phyloP scores from a whole-genome alignment of 2,329 filamentous ascomycete species.

The Colletotrichum sp. region DNA sequence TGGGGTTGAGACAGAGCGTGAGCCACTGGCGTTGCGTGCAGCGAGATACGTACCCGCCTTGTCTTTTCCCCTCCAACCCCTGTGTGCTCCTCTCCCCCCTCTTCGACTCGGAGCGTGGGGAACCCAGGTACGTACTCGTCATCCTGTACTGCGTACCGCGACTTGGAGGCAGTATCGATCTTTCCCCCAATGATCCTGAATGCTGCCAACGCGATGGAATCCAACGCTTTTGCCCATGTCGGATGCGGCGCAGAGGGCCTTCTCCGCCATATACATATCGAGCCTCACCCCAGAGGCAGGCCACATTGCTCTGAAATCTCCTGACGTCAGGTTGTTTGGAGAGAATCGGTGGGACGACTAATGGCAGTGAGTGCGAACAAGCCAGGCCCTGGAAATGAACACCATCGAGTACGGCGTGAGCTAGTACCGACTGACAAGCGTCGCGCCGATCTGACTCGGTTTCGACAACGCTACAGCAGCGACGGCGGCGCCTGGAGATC shows the following conservation, averaged over 20 bases:
- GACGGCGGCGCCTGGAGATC: background rate
- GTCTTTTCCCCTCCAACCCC: background rate
- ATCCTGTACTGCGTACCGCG: background rate
- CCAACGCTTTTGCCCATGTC: background rate
- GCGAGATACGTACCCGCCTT: background rate
- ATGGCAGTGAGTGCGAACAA: background rate
- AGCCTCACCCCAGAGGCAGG: constrained; percentile 1
- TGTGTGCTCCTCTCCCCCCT: background rate
- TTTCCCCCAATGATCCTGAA: background rate
- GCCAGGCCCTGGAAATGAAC: background rate
- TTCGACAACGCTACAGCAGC: background rate
- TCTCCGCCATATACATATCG: background rate
- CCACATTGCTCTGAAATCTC: background rate
- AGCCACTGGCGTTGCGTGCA: background rate
- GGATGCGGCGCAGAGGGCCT: background rate
- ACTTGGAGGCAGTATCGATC: background rate
- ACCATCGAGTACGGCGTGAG: background rate
- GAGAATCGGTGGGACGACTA: background rate
- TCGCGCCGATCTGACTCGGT: constrained; percentile 8
- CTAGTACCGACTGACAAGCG: background rate
- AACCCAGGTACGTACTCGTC: constrained; percentile 8
- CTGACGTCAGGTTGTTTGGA: background rate
- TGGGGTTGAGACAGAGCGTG: background rate
- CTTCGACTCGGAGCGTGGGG: background rate
- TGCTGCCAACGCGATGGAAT: background rate